A percentile compares a stretch with the other conserved stretches of the same genome.
Conservation (phyloP, 768 basidiomycete species). For the Phaeotremella fagi region DNA sequence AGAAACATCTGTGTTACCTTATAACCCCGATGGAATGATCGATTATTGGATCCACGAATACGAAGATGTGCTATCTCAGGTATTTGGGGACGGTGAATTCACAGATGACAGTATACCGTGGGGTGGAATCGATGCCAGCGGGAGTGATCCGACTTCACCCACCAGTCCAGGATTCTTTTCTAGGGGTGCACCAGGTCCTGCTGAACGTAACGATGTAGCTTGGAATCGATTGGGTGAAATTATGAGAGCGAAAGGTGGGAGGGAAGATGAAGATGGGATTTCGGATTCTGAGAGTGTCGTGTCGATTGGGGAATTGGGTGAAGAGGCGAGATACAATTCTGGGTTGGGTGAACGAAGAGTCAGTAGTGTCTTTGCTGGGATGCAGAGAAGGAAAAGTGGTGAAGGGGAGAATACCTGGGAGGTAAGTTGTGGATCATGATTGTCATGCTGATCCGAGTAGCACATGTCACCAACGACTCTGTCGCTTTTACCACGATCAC, state of each 20-base stretch:
- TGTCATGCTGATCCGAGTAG: constrained; percentile 50
- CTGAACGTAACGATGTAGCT: constrained; percentile 51
- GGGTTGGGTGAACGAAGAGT: constrained; percentile 14
- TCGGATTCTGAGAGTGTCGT: constrained; percentile 92
- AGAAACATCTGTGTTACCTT: constrained; percentile 69
- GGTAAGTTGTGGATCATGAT: constrained; percentile 54
- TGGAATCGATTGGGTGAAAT: constrained; percentile 75
- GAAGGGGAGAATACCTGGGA: constrained; percentile 89
- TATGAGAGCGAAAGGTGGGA: constrained; percentile 60
- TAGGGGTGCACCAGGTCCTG: constrained; percentile 16
- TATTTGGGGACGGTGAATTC: constrained; percentile 51
- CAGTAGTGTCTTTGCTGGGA: constrained; percentile 24
- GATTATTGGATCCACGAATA: constrained; percentile 90
- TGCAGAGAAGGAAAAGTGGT: constrained; percentile 40
- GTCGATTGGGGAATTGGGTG: constrained; percentile 80
- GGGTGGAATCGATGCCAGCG: constrained; percentile 49
- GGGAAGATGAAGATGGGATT: constrained; percentile 63
- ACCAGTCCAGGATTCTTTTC: constrained; percentile 4
- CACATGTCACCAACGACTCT: constrained; percentile 96
- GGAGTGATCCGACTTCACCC: too few relatives aligned
- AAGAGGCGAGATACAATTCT: constrained; percentile 61
- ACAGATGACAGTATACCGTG: constrained; percentile 35
- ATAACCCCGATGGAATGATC: constrained; percentile 79
- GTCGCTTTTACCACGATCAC: constrained; percentile 86
- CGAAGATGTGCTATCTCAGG: constrained; percentile 72